Conservation (phyloP, 148 eudicot genomes). For the Diospyros kaki region DNA sequence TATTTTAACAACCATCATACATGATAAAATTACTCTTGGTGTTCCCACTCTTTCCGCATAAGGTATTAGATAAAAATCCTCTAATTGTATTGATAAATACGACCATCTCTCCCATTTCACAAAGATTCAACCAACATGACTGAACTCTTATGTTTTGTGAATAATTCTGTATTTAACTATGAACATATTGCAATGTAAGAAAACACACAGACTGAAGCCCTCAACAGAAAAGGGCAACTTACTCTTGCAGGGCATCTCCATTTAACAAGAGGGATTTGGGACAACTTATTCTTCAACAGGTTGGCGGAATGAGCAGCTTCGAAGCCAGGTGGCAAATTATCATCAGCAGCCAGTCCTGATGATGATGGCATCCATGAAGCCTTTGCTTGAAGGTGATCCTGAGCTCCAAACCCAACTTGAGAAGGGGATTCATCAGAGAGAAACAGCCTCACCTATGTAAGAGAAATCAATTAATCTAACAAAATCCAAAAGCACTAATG, state of each 20-base stretch:
- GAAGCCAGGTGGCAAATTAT: slow-evolving; percentile 80
- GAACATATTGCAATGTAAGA: neutral
- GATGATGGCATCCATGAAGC: slow-evolving; percentile 24
- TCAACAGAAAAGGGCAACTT: slow-evolving; percentile 22
- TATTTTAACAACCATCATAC: neutral
- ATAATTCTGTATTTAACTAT: neutral
- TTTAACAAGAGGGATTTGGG: slow-evolving; percentile 53
- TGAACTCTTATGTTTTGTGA: neutral
- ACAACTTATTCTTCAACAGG: slow-evolving; percentile 42
- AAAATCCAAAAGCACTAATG: neutral
- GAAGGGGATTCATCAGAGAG: slow-evolving; percentile 76
- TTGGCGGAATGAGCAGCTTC: slow-evolving; percentile 58
- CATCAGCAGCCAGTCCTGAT: slow-evolving; percentile 40
- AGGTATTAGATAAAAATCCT: neutral
- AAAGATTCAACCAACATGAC: neutral
- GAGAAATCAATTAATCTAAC: slow-evolving; percentile 10
- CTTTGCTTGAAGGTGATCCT: slow-evolving; percentile 80
- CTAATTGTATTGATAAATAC: neutral
- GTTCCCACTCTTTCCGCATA: neutral
- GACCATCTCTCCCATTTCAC: neutral
- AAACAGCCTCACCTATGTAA: slow-evolving; percentile 64
- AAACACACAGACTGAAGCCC: neutral
- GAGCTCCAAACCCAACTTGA: slow-evolving; percentile 53
- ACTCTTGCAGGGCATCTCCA: slow-evolving; percentile 77
- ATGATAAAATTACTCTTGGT: neutral